Evolutionary conservation across 2,329 filamentous ascomycete species (phyloP).

Genomic region (Fragosphaeria purpurea): DNA sequence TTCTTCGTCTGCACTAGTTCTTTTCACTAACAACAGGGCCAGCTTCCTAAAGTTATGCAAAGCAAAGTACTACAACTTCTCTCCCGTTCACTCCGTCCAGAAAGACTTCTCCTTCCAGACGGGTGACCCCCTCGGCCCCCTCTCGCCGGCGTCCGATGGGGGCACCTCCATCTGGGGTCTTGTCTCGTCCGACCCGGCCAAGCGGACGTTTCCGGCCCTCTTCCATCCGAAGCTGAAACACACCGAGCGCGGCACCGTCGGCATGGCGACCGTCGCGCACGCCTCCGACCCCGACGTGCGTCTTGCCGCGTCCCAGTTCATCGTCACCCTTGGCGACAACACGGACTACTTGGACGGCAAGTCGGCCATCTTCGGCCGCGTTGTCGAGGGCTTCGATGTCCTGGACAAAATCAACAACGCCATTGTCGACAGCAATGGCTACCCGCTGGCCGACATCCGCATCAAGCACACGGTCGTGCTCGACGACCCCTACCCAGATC

Average conservation of each 20-base stretch:
- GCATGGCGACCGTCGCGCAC: constrained; percentile 86
- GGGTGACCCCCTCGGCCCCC: constrained; percentile 84
- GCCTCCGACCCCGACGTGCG: constrained; percentile 69
- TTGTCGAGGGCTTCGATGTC: constrained; percentile 90
- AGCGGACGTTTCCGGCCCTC: constrained; percentile 72
- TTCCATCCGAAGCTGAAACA: constrained; percentile 85
- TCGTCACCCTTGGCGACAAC: constrained; percentile 81
- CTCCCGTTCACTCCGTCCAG: constrained; percentile 83
- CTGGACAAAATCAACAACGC: constrained; percentile 87
- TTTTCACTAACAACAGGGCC: constrained; percentile 25
- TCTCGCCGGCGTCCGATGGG: constrained; percentile 76
- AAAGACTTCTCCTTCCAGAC: constrained; percentile 95
- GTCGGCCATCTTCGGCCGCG: constrained; percentile 88
- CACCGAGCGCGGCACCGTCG: constrained; percentile 79
- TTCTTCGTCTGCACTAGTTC: neutral
- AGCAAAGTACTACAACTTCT: constrained; percentile 98
- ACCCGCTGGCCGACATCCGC: constrained; percentile 86
- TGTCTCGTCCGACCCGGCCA: constrained; percentile 54
- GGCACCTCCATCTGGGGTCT: constrained; percentile 89
- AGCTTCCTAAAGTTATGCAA: constrained; percentile 99
- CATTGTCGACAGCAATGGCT: constrained; percentile 75
- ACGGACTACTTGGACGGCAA: constrained; percentile 87
- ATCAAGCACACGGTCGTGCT: constrained; percentile 88
- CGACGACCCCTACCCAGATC: constrained; percentile 87
- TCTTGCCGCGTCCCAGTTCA: constrained; percentile 82